These are phyloP conservation scores for Penicillium parvum DNA, from an alignment of 495 filamentous ascomycete species.

Conservation along the genomic window DNA sequence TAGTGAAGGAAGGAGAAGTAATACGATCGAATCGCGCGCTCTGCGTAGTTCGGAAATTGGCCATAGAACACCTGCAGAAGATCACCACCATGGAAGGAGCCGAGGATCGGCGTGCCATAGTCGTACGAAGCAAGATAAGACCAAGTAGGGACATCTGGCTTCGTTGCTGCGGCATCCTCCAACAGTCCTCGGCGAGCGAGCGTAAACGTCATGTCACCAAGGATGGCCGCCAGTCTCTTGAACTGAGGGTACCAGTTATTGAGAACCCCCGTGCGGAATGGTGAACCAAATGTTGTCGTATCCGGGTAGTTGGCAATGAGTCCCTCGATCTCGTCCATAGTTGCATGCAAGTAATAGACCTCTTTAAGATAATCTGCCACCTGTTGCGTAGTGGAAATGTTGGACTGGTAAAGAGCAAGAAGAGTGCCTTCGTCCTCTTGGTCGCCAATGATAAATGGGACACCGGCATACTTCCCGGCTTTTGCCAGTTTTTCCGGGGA, in stretches of 20 bases:
- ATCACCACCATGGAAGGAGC: slow-evolving; percentile 69
- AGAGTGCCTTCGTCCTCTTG: slow-evolving; percentile 61
- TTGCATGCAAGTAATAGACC: slow-evolving; percentile 52
- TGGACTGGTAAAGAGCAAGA: slow-evolving; percentile 59
- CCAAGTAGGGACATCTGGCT: slow-evolving; percentile 58
- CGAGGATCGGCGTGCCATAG: slow-evolving; percentile 63
- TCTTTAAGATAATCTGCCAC: slow-evolving; percentile 53
- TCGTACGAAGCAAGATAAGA: slow-evolving; percentile 68
- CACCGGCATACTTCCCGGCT: slow-evolving; percentile 50
- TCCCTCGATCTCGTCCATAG: slow-evolving; percentile 33
- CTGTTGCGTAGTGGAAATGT: slow-evolving; percentile 54
- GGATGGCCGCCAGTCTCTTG: slow-evolving; percentile 71
- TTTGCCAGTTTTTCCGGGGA: slow-evolving; percentile 51
- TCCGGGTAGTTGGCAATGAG: slow-evolving; percentile 55
- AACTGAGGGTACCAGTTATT: slow-evolving; percentile 69
- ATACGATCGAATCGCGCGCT: slow-evolving; percentile 53
- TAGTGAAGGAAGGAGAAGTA: slow-evolving; percentile 64
- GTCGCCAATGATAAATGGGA: slow-evolving; percentile 56
- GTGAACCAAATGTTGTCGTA: slow-evolving; percentile 50
- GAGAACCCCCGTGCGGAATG: slow-evolving; percentile 57
- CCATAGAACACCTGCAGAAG: slow-evolving; percentile 63
- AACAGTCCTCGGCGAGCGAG: slow-evolving; percentile 58
- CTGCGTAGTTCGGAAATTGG: slow-evolving; percentile 56
- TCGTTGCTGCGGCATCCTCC: slow-evolving; percentile 29
- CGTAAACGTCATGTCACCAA: slow-evolving; percentile 66